phyloP scores from a whole-genome alignment of 805 yeast genomes.

The Lachancea fermentati region DNA sequence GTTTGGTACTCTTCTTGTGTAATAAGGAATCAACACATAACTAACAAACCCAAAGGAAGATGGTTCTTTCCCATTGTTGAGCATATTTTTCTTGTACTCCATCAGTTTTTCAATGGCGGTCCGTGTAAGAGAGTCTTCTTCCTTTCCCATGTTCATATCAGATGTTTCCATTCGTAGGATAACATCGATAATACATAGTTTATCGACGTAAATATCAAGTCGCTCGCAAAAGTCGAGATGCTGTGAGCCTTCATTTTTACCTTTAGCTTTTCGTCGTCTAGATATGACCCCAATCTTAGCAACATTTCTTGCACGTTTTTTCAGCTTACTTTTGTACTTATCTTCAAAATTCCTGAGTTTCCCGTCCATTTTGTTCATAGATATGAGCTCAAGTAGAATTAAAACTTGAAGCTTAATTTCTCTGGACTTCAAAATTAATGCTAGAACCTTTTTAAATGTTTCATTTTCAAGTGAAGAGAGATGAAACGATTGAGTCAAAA shows the following conservation, averaged over 20 bases:
- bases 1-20: slow-evolving; percentile 42
- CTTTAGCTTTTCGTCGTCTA: slow-evolving; percentile 22
- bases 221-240: slow-evolving; percentile 26
- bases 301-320: slow-evolving; percentile 30
- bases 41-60: slow-evolving; percentile 44
- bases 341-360: slow-evolving; percentile 33
- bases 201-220: slow-evolving; percentile 45
- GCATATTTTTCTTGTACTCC: slow-evolving; percentile 23
- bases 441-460: slow-evolving; percentile 23
- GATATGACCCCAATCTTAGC: slow-evolving; percentile 17
- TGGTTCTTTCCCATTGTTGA: slow-evolving; percentile 32
- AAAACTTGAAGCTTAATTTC: slow-evolving; percentile 54
- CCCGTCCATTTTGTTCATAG: slow-evolving; percentile 29
- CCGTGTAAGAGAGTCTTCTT: not conserved
- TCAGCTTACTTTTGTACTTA: slow-evolving; percentile 19
- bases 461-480: not conserved
- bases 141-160: slow-evolving; percentile 11
- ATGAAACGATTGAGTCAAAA: slow-evolving; percentile 11
- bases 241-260: slow-evolving; percentile 15
- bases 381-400: slow-evolving; percentile 41
- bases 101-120: slow-evolving; percentile 7
- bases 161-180: slow-evolving; percentile 33
- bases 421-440: slow-evolving; percentile 42
- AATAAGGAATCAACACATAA: slow-evolving; percentile 50
- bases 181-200: slow-evolving; percentile 50